These are phyloP conservation scores for Baudoinia panamericana DNA, from an alignment of 495 filamentous ascomycete genomes.

Conservation along the genomic window DNA sequence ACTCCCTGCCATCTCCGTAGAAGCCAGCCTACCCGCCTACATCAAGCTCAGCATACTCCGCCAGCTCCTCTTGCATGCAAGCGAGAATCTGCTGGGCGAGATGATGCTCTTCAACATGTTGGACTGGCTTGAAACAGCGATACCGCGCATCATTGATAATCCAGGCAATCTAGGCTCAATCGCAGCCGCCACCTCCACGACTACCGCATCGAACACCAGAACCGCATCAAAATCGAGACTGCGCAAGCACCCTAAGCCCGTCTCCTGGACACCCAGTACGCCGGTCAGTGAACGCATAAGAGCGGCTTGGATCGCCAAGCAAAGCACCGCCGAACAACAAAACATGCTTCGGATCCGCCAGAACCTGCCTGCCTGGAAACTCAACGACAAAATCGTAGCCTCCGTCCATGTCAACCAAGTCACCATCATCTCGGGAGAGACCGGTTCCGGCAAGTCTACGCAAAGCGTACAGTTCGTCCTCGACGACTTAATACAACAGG, in stretches of 20 bases:
- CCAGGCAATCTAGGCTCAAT: conserved; percentile 77
- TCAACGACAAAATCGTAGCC: conserved; percentile 58
- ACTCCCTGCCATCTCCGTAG: conserved; percentile 64
- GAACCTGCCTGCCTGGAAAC: conserved; percentile 75
- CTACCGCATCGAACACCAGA: conserved; percentile 29
- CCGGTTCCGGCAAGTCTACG: conserved; percentile 91
- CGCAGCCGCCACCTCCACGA: conserved; percentile 50
- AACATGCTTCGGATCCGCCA: conserved; percentile 57
- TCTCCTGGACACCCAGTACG: conserved; percentile 30
- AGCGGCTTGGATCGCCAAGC: conserved; percentile 42
- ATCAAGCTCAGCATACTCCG: conserved; percentile 83
- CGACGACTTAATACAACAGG: conserved; percentile 71
- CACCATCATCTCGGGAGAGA: conserved; percentile 92
- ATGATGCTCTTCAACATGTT: conserved; percentile 80
- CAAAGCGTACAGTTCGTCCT: conserved; percentile 93
- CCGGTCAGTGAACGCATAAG: conserved; percentile 34
- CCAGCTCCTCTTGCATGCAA: conserved; percentile 55
- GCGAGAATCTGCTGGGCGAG: conserved; percentile 56
- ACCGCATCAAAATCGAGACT: conserved; percentile 12
- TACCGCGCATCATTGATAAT: conserved; percentile 60
- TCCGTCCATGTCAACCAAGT: conserved; percentile 67
- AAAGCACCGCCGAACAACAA: conserved; percentile 45
- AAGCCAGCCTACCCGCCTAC: conserved; percentile 64
- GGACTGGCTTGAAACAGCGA: conserved; percentile 76
- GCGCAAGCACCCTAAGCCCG: conserved; percentile 18